Conservation (phyloP, 345 rosid species). For the Brassica napus region DNA sequence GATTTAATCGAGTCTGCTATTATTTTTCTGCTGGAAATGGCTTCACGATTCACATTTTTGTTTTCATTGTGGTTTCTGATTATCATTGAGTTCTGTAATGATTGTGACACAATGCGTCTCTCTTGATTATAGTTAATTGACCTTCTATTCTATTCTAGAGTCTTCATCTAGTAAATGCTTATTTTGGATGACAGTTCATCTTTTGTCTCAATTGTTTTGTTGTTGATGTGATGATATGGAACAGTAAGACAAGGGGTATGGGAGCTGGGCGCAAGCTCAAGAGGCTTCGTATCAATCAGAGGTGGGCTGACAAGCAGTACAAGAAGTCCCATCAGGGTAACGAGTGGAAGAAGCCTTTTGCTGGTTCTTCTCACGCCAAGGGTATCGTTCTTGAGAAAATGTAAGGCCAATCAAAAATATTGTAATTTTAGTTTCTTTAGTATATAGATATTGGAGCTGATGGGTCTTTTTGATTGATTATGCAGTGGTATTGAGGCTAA, state of each 20-base stretch:
- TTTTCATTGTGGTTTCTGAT: not conserved
- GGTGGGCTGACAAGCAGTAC: conserved; percentile 75
- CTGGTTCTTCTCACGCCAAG: conserved; percentile 72
- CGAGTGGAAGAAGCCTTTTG: conserved; percentile 78
- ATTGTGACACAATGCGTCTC: not conserved
- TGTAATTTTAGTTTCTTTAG: not conserved
- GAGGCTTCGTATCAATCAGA: conserved; percentile 53
- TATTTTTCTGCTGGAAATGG: not conserved
- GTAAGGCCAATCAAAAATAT: conserved; percentile 26
- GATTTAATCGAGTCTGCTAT: not conserved
- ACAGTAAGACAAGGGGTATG: conserved; percentile 72
- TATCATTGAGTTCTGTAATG: not conserved
- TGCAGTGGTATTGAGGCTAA: conserved; percentile 52
- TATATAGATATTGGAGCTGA: not conserved
- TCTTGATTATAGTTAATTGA: not conserved
- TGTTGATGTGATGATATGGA: not conserved
- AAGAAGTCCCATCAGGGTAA: conserved; percentile 68
- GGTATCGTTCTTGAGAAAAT: conserved; percentile 74
- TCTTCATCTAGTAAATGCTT: not conserved
- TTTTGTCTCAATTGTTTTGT: not conserved
- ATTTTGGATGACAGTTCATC: not conserved
- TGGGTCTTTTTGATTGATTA: not conserved
- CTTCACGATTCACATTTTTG: not conserved
- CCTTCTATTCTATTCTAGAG: not conserved
- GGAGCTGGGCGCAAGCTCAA: conserved; percentile 73